Evolutionary conservation across 192 early-diverging fungal species (phyloP).

Genomic region (Globomyces pollinis-pini): DNA sequence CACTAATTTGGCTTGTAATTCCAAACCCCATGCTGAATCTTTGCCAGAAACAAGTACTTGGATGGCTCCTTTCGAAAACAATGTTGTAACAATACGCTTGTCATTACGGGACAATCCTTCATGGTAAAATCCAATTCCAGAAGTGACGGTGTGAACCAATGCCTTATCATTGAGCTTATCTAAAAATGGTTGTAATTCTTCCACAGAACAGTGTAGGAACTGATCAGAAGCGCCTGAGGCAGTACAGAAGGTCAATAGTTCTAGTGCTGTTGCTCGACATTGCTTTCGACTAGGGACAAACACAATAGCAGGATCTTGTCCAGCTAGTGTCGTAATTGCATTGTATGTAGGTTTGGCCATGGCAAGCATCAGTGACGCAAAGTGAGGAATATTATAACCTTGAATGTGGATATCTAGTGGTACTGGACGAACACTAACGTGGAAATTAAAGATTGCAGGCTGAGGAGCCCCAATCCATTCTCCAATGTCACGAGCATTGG

Average conservation of each 20-base stretch:
- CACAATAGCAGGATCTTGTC: slow-evolving; percentile 68
- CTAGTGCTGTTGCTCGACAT: slow-evolving; percentile 76
- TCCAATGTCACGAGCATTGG: slow-evolving; percentile 96
- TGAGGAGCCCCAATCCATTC: slow-evolving; percentile 88
- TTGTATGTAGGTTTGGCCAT: slow-evolving; percentile 81
- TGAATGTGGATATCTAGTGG: slow-evolving; percentile 95
- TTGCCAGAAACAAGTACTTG: slow-evolving; percentile 85
- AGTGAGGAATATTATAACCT: slow-evolving; percentile 84
- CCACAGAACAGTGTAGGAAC: slow-evolving; percentile 64
- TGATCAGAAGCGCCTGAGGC: slow-evolving; percentile 67
- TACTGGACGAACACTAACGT: slow-evolving; percentile 83
- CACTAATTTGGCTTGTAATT: slow-evolving; percentile 73
- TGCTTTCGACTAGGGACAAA: slow-evolving; percentile 91
- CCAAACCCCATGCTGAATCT: slow-evolving; percentile 89
- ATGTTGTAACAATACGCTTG: slow-evolving; percentile 56
- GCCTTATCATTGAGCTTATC: slow-evolving; percentile 64
- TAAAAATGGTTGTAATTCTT: slow-evolving; percentile 54
- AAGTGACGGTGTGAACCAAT: slow-evolving; percentile 59
- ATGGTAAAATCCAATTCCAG: slow-evolving; percentile 88
- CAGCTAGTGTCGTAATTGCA: slow-evolving; percentile 59
- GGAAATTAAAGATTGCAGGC: slow-evolving; percentile 86
- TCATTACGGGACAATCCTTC: slow-evolving; percentile 78
- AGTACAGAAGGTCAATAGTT: slow-evolving; percentile 71
- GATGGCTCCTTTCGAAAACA: slow-evolving; percentile 72
- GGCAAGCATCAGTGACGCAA: slow-evolving; percentile 91